Evolutionary conservation across 1,139 yeast genomes (phyloP).

Genomic region (Kurtzmaniella quercitrusa): DNA sequence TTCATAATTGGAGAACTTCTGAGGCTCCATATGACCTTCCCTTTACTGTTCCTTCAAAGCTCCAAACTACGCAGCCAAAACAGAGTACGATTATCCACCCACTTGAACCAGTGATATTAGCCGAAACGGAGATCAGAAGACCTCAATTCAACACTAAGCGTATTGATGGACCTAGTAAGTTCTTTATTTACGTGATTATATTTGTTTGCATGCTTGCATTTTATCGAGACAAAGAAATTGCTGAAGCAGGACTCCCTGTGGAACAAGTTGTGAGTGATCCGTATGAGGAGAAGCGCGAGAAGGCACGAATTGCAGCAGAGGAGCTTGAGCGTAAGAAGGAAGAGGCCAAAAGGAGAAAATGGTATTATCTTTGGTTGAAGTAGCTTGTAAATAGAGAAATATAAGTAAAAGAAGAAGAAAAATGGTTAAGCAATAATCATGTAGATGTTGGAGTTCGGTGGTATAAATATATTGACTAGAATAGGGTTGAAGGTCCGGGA

Average conservation of each 20-base stretch:
- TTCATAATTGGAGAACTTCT: constrained; percentile 38
- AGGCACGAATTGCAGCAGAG: constrained; percentile 14
- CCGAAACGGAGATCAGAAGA: constrained; percentile 43
- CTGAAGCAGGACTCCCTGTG: constrained; percentile 45
- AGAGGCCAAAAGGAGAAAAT: constrained; percentile 14
- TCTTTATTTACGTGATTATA: constrained; percentile 45
- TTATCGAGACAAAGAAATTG: constrained; percentile 47
- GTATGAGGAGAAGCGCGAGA: constrained; percentile 27
- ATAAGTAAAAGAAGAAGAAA: neutral
- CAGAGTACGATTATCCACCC: constrained; percentile 23
- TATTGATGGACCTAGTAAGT: constrained; percentile 54
- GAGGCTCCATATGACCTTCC: constrained; percentile 54
- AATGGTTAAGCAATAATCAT: neutral
- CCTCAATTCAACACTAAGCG: constrained; percentile 48
- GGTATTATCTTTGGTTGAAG: constrained; percentile 29
- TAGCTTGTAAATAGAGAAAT: neutral
- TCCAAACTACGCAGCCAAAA: constrained; percentile 20
- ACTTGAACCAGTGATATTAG: constrained; percentile 39
- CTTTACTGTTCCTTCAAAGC: constrained; percentile 39
- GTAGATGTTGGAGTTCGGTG: no score
- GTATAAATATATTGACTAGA: no score
- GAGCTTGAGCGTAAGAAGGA: constrained; percentile 11
- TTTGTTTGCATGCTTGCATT: constrained; percentile 41
- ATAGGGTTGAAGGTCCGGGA: no score
- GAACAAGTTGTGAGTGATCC: constrained; percentile 38